A percentile compares a stretch with the other conserved stretches of the same genome.
phyloP scores from a whole-genome alignment of 2,329 filamentous ascomycete species.

The Orbilia ellipsospora region DNA sequence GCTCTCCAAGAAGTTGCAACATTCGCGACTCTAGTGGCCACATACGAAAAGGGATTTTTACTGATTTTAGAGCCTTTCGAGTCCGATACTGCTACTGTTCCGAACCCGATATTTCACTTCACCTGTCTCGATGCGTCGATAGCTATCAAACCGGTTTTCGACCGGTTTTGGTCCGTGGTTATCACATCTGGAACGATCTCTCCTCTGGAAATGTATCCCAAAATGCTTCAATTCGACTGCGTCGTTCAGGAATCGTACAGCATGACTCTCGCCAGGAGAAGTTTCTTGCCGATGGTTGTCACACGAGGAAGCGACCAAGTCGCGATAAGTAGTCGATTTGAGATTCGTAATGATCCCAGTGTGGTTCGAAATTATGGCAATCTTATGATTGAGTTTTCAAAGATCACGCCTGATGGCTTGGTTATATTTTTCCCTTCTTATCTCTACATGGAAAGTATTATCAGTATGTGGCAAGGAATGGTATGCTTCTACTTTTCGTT shows the following conservation, averaged over 20 bases:
- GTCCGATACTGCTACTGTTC: slow-evolving; percentile 92
- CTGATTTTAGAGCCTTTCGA: slow-evolving; percentile 98
- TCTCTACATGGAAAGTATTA: slow-evolving; percentile 98
- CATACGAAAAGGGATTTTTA: slow-evolving; percentile 95
- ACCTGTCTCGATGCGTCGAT: slow-evolving; percentile 97
- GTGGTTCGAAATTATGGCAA: slow-evolving; percentile 98
- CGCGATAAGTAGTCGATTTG: slow-evolving; percentile 90
- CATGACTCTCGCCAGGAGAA: slow-evolving; percentile 92
- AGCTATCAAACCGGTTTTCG: slow-evolving; percentile 96
- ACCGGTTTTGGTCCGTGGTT: slow-evolving; percentile 96
- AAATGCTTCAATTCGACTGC: slow-evolving; percentile 93
- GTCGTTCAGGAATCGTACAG: slow-evolving; percentile 97
- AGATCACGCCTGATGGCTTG: slow-evolving; percentile 93
- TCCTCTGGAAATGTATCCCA: slow-evolving; percentile 97
- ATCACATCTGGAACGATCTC: slow-evolving; percentile 98
- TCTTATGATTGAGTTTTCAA: slow-evolving; percentile 91
- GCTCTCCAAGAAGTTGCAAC: slow-evolving; percentile 96
- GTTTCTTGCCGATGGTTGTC: slow-evolving; percentile 98
- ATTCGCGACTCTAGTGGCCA: slow-evolving; percentile 94
- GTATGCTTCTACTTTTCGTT: slow-evolving; percentile 28
- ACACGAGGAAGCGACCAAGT: slow-evolving; percentile 95
- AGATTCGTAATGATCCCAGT: slow-evolving; percentile 92
- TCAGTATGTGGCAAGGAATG: slow-evolving; percentile 99
- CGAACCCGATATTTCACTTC: slow-evolving; percentile 96
- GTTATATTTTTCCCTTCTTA: slow-evolving; percentile 99